A percentile compares a stretch with the other conserved stretches of the same genome.
These are phyloP conservation scores for Epithemia pelagica DNA, from an alignment of 108 stramenopile species.

Conservation along the genomic window DNA sequence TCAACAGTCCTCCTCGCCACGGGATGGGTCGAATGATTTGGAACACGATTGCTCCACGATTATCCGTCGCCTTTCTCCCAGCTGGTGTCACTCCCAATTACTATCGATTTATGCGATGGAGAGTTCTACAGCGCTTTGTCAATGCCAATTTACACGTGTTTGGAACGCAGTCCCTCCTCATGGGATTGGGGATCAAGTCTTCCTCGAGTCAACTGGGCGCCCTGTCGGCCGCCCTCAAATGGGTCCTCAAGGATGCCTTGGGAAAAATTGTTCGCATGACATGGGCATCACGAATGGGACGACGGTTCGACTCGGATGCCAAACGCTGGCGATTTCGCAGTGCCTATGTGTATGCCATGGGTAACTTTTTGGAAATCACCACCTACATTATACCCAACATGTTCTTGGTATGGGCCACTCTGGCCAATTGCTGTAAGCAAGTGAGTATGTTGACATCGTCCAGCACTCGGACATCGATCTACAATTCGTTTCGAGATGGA, in stretches of 20 bases:
- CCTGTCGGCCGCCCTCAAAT: conserved; percentile 81
- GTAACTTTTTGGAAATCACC: conserved; percentile 83
- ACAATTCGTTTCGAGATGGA: conserved; percentile 80
- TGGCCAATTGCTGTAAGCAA: conserved; percentile 89
- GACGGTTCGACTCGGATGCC: conserved; percentile 89
- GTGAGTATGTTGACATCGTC: conserved; percentile 84
- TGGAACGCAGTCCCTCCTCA: conserved; percentile 85
- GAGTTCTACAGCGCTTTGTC: conserved; percentile 81
- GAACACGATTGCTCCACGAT: neutral
- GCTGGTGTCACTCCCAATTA: conserved; percentile 81
- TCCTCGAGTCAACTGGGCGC: conserved; percentile 35
- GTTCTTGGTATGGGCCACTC: conserved; percentile 83
- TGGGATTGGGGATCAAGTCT: conserved; percentile 79
- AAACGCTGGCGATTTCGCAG: conserved; percentile 91
- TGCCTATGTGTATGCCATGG: conserved; percentile 71
- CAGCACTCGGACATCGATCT: conserved; percentile 85
- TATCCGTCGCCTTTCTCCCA: conserved; percentile 57
- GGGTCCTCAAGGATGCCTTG: conserved; percentile 92
- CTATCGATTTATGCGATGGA: conserved; percentile 77
- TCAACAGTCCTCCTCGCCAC: neutral
- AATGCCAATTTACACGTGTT: conserved; percentile 89
- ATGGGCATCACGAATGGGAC: conserved; percentile 93
- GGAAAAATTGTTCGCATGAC: conserved; percentile 87
- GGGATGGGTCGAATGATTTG: neutral
- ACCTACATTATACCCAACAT: conserved; percentile 77